phyloP scores from a whole-genome alignment of 768 basidiomycete species.

The Suillus paluster region DNA sequence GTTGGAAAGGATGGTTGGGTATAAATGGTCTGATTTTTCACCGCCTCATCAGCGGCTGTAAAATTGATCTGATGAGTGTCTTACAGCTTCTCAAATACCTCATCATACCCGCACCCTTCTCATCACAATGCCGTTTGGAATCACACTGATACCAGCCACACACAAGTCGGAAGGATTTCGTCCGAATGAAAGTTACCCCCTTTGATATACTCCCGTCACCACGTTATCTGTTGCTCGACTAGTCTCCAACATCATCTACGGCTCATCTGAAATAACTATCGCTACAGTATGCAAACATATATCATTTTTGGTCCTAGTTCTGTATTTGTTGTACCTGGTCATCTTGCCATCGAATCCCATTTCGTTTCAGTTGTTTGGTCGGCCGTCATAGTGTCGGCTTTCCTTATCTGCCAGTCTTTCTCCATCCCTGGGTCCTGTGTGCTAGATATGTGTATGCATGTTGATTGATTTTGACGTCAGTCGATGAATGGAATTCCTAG shows the following conservation, averaged over 20 bases:
- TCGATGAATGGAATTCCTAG: neutral
- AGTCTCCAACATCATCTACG: conserved; percentile 7
- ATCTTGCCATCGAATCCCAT: neutral
- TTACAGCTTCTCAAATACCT: neutral
- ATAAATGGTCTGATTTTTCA: conserved; percentile 49
- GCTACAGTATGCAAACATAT: conserved; percentile 6
- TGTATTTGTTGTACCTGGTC: conserved; percentile 7
- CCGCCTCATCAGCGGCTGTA: conserved; percentile 18
- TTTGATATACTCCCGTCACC: neutral
- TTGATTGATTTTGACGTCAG: neutral
- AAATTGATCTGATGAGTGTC: conserved; percentile 2
- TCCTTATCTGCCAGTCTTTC: conserved; percentile 1
- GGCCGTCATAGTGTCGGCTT: neutral
- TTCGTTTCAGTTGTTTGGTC: neutral
- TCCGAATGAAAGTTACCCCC: neutral
- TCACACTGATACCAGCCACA: conserved; percentile 6
- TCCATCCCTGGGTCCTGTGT: neutral
- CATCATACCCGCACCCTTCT: neutral
- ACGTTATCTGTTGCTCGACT: conserved; percentile 4
- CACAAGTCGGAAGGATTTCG: neutral
- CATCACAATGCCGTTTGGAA: conserved; percentile 8
- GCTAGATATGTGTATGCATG: neutral
- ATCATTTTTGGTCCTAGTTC: conserved; percentile 10
- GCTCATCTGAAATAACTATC: conserved; percentile 5
- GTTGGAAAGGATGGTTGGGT: conserved; percentile 82